A percentile compares a stretch with the other conserved stretches of the same genome.
These are phyloP conservation scores for Paraleonurus japonicus DNA, from an alignment of 257 asterid species.

Conservation along the genomic window DNA sequence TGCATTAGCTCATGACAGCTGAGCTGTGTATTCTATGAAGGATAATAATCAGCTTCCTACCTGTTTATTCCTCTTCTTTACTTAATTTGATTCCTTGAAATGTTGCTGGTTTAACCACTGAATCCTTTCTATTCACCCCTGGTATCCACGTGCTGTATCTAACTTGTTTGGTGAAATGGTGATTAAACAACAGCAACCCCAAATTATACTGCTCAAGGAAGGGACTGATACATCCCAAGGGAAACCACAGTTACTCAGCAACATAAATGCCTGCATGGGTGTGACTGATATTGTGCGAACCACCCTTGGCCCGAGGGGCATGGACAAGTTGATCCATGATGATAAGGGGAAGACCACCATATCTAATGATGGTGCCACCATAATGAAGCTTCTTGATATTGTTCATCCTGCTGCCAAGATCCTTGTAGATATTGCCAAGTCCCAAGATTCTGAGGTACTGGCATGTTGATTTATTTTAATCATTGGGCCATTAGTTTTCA, in stretches of 20 bases:
- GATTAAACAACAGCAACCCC: slow-evolving; percentile 74
- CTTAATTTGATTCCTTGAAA: background rate
- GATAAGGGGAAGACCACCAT: slow-evolving; percentile 89
- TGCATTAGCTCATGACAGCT: background rate
- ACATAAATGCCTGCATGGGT: slow-evolving; percentile 84
- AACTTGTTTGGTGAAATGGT: slow-evolving; percentile 35
- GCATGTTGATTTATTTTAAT: background rate
- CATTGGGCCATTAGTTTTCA: background rate
- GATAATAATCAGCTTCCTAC: background rate
- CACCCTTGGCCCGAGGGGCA: slow-evolving; percentile 94
- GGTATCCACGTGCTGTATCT: slow-evolving; percentile 14
- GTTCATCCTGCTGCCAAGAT: slow-evolving; percentile 93
- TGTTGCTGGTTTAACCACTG: background rate
- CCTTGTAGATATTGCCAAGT: slow-evolving; percentile 89
- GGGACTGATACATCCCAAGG: slow-evolving; percentile 97
- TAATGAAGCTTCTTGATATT: slow-evolving; percentile 86
- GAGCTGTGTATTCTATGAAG: background rate
- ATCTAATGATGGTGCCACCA: slow-evolving; percentile 90
- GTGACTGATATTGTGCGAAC: slow-evolving; percentile 80
- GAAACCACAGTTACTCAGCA: slow-evolving; percentile 81
- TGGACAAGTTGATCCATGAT: slow-evolving; percentile 92
- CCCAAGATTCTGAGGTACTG: slow-evolving; percentile 79
- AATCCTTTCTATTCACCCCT: background rate
- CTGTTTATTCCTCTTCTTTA: background rate
- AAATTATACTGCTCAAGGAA: slow-evolving; percentile 85